These are phyloP conservation scores for Cercis canadensis DNA, from an alignment of 306 rosid genomes.

Conservation along the genomic window DNA sequence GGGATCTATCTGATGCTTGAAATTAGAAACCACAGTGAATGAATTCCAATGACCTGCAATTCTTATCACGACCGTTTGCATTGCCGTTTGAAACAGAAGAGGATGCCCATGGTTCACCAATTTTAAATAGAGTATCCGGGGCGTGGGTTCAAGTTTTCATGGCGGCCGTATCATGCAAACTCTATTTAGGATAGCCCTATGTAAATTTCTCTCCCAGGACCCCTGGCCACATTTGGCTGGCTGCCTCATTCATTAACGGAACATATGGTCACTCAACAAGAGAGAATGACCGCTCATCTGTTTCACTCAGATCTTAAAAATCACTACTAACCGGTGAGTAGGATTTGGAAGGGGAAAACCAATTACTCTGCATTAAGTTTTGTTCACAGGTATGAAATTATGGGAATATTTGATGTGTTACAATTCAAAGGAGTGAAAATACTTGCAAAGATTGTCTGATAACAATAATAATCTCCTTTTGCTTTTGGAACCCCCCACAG, in stretches of 20 bases:
- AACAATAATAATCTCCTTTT: too few relatives aligned
- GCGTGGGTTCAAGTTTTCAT: neutral
- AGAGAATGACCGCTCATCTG: neutral
- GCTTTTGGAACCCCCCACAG: too few relatives aligned
- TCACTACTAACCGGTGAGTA: too few relatives aligned
- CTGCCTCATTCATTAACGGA: neutral
- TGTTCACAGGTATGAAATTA: too few relatives aligned
- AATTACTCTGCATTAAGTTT: too few relatives aligned
- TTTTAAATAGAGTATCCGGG: neutral
- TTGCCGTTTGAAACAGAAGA: conserved; percentile 14
- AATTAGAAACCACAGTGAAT: conserved; percentile 1
- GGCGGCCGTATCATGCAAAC: conserved; percentile 6
- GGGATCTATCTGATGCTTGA: neutral
- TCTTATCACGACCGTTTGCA: neutral
- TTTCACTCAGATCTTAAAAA: too few relatives aligned
- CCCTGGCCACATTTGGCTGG: neutral
- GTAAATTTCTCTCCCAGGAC: conserved; percentile 2
- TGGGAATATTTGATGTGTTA: too few relatives aligned
- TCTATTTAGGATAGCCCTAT: neutral
- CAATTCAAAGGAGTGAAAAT: too few relatives aligned
- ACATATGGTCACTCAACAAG: neutral
- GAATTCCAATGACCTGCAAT: neutral
- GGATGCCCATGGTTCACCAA: conserved; percentile 4
- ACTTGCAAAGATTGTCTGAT: too few relatives aligned
- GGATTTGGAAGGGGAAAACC: too few relatives aligned